Evolutionary conservation across 179 eudicot species (phyloP), one percentile per base, ranked within the genome.

Genomic region (Actinidia arguta): DNA sequence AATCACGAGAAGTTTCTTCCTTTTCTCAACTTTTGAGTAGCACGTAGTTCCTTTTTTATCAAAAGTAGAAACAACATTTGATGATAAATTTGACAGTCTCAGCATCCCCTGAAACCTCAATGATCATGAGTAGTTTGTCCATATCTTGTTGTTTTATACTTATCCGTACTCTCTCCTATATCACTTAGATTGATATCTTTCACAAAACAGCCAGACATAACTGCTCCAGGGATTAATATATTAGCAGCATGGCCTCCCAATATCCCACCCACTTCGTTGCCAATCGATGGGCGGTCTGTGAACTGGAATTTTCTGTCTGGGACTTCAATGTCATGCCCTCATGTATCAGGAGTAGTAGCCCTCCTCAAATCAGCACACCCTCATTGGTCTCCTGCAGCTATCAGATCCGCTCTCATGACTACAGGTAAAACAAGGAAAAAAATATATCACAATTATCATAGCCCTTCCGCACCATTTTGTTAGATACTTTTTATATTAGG

Each of bases 251-350:
- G 90, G 91, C 89, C 93, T 51, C 81, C 86, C 0, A 61, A 71
- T 18, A 79, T 76, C 64, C 56, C 92, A 68, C 92, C 92, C 11
- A 81, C 87, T 42, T 51, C 66, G 6, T 24, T 78, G 8, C 44
- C 81, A 5, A n/a, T 11, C 0, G 92, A 90, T 66, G n/a, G 3
- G 0, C 83, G 89, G 10, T 78, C 89, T 0, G 88, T 84, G 18
- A 61, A 80, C 3, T 90, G 91, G 91, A 87, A 78, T 74, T 78
- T 90, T 13, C 78, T 24, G 17, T 85, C 93, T 3, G 93, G 93
- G 27, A 90, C 93, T 51, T 90, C 93, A 6, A 90, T 90, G 93
- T 80, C 91, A 56, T 88, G 91, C 80, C 92, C 92, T 55, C 92
- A 90, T 64, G 89, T 90, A 6, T 75, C 91, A 0, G 92, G 92